Conservation (phyloP, 345 rosid species). For the Lepidium africanum region DNA sequence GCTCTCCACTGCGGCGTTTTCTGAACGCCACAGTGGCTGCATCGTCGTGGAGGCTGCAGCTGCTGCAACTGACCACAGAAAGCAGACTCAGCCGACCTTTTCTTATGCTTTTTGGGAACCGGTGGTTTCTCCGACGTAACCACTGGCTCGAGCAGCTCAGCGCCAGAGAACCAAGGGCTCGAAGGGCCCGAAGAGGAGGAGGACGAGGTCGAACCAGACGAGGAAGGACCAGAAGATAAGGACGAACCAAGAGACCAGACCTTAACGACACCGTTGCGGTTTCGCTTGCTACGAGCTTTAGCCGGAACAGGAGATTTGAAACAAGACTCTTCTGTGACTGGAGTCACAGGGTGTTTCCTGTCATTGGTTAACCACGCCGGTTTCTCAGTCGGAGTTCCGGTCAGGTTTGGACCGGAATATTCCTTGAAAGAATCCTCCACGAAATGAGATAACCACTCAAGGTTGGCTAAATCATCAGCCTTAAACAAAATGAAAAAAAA, state of each 20-base stretch:
- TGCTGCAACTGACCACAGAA: conserved; percentile 2
- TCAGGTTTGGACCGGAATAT: conserved; percentile 36
- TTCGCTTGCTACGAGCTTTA: conserved; percentile 79
- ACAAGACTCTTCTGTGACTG: conserved; percentile 17
- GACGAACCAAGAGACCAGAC: conserved; percentile 61
- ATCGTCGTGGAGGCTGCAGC: conserved; percentile 26
- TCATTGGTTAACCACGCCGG: conserved; percentile 18
- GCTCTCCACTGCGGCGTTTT: conserved; percentile 43
- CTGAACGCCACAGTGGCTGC: conserved; percentile 32
- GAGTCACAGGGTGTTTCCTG: conserved; percentile 25
- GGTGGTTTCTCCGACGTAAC: conserved; percentile 22
- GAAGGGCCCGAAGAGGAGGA: conserved; percentile 25
- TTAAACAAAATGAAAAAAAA: conserved; percentile 9
- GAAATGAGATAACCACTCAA: conserved; percentile 90
- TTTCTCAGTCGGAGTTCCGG: conserved; percentile 27
- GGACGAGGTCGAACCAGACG: conserved; percentile 23
- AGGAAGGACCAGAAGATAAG: conserved; percentile 30
- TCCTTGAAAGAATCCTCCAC: conserved; percentile 87
- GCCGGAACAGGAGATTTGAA: conserved; percentile 50
- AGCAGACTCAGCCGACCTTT: conserved; percentile 11
- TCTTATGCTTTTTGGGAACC: conserved; percentile 43
- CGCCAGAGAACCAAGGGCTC: conserved; percentile 15
- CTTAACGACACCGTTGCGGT: conserved; percentile 40
- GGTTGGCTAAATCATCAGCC: conserved; percentile 69
- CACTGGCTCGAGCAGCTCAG: conserved; percentile 20